A percentile compares a stretch with the other conserved stretches of the same genome.
These are phyloP conservation scores for Diophrys appendiculata DNA, from an alignment of 73 alveolate species.

Conservation along the genomic window DNA sequence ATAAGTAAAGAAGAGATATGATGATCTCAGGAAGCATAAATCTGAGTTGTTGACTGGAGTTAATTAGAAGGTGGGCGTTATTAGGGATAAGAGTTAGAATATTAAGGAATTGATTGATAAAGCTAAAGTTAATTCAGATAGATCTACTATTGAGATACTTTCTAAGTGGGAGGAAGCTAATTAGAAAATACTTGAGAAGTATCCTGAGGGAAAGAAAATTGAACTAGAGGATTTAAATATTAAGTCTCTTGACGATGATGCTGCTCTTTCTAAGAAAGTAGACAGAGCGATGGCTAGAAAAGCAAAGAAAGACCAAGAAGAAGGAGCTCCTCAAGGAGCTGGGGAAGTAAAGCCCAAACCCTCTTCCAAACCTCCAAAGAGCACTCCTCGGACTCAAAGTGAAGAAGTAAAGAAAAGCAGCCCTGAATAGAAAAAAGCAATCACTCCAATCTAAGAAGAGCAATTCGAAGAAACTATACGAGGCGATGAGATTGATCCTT, in stretches of 20 bases:
- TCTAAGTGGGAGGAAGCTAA: constrained; percentile 39
- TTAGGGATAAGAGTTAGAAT: not conserved
- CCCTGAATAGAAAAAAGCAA: not conserved
- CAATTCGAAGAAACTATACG: not conserved
- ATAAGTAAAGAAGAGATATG: not conserved
- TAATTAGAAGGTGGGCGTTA: not conserved
- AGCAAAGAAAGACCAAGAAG: not conserved
- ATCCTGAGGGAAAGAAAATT: not conserved
- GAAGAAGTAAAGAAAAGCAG: not conserved
- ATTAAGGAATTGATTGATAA: constrained; percentile 26
- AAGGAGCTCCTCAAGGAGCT: not conserved
- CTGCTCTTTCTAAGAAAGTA: not conserved
- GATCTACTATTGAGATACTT: constrained; percentile 22
- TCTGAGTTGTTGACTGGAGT: not conserved
- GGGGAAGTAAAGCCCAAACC: not conserved
- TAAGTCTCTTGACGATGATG: not conserved
- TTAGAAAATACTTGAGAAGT: not conserved
- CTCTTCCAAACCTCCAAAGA: not conserved
- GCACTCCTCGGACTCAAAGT: not conserved
- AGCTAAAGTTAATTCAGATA: constrained; percentile 27
- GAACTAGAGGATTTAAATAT: not conserved
- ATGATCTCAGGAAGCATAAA: not conserved
- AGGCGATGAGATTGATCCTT: not conserved
- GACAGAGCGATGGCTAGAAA: not conserved
- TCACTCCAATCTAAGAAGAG: not conserved